Evolutionary conservation across 495 filamentous ascomycete genomes (phyloP).

Genomic region (Cercophora samala): DNA sequence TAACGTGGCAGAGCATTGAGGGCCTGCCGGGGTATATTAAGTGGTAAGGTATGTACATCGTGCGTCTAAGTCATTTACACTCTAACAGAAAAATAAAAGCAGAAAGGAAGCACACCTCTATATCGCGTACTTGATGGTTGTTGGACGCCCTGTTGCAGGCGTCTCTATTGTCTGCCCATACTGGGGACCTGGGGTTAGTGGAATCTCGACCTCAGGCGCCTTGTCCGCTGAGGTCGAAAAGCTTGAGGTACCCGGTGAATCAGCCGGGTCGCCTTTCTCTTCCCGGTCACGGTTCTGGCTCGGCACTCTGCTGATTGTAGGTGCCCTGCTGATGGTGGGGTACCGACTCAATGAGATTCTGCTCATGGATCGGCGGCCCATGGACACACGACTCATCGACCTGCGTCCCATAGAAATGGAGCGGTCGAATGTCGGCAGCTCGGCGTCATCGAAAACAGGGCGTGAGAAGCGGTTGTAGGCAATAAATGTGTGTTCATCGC

Average conservation of each 20-base stretch:
- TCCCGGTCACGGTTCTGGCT: not conserved
- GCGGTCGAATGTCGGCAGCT: slow-evolving; percentile 2
- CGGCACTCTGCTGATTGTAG: not conserved
- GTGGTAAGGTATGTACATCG: not conserved
- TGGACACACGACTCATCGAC: not conserved
- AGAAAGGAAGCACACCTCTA: not conserved
- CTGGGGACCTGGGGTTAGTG: not conserved
- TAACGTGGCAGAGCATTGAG: not conserved
- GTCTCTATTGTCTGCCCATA: not conserved
- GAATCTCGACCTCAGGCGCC: not conserved
- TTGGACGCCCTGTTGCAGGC: not conserved
- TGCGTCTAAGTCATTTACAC: not conserved
- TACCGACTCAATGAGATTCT: not conserved
- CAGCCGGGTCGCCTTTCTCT: not conserved
- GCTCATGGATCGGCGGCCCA: not conserved
- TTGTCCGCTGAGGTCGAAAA: not conserved
- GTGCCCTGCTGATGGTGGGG: not conserved
- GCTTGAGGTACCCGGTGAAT: not conserved
- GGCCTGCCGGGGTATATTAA: not conserved
- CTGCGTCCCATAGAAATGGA: not conserved
- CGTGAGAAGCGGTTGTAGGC: slow-evolving; percentile 57
- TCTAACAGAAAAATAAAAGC: not conserved
- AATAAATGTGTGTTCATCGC: slow-evolving; percentile 42
- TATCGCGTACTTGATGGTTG: not conserved
- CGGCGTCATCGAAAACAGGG: slow-evolving; percentile 30